phyloP scores from a whole-genome alignment of 78 protist species.

The Dictyostelium purpureum region DNA sequence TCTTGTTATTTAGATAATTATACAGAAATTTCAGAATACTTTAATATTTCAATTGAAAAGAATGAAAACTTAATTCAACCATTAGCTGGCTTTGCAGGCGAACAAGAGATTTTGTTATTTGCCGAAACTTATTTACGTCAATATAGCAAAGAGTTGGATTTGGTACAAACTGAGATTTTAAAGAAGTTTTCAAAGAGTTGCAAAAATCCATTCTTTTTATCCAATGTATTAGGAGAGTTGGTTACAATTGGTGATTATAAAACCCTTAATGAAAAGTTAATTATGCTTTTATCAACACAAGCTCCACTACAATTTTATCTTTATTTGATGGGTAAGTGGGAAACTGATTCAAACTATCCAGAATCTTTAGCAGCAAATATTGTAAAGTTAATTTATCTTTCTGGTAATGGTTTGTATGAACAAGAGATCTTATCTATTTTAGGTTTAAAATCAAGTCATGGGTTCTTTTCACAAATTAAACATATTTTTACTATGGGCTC shows the following conservation, averaged over 20 bases:
- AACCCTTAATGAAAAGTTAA: slow-evolving; percentile 10
- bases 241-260: slow-evolving; percentile 27
- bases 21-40: background rate
- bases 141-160: background rate
- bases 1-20: slow-evolving; percentile 6
- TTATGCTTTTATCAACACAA: background rate
- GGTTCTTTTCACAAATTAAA: slow-evolving; percentile 31
- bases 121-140: background rate
- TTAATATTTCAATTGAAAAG: background rate
- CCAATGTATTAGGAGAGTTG: slow-evolving; percentile 31
- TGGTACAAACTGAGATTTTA: slow-evolving; percentile 10
- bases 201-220: slow-evolving; percentile 13
- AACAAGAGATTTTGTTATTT: background rate
- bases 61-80: background rate
- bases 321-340: background rate
- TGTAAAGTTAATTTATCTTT: background rate
- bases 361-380: background rate
- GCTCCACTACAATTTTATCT: background rate
- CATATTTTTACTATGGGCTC: slow-evolving; percentile 10
- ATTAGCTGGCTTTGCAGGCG: background rate
- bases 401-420: slow-evolving; percentile 48
- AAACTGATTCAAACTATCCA: slow-evolving; percentile 23
- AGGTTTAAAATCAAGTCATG: background rate
- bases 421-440: slow-evolving; percentile 15
- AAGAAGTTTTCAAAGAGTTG: background rate